Evolutionary conservation across 495 filamentous ascomycete genomes (phyloP), one percentile per base, ranked within the genome.

Genomic region (Symbiotaphrina buchneri): DNA sequence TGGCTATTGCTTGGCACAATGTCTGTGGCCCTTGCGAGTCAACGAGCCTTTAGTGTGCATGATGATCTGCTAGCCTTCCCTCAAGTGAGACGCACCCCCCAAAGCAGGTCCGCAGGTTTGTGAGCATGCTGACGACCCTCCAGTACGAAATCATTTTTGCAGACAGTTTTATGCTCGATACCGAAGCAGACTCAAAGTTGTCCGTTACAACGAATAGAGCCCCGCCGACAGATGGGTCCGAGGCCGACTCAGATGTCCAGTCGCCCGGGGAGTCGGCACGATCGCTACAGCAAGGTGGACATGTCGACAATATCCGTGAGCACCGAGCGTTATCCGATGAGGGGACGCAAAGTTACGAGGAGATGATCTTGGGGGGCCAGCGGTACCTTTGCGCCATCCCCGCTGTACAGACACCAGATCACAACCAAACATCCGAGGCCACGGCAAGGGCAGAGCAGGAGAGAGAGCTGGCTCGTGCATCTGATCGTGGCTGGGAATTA

Each of bases 51-150:
- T 53, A 81, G 68, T 43, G 74, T 92, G 20, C 69, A 90, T 42
- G 84, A 95, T 45, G 87, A 97, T 48, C 48, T 97, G 6, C 59
- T 93, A 21, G 85, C 87, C 14, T 81, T 75, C 56, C 87, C 87
- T 17, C 87, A 94, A 58, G 82, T 90, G 52, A 10, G 21, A 11
- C 20, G 55, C 46, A 30, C 32, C 30, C 10, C 8, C 21, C 27
- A 13, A 18, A 38, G 20, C 53, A 62, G 16, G 38, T 47, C n/a
- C 52, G 47, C 36, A 39, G 39, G 30, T 67, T 30, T 29, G 24
- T 25, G 7, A 13, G 6, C 2, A 2, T 3, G 32, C 32, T 33
- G 21, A 35, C 11, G 8, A 14, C 21, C 1, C 2, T 32, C 1
- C 19, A 38, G 38, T 38, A 39, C 21, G 20, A 38, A 29, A 32